These are phyloP conservation scores for Eucalyptus camaldulensis DNA, from an alignment of 345 rosid genomes.

Conservation along the genomic window DNA sequence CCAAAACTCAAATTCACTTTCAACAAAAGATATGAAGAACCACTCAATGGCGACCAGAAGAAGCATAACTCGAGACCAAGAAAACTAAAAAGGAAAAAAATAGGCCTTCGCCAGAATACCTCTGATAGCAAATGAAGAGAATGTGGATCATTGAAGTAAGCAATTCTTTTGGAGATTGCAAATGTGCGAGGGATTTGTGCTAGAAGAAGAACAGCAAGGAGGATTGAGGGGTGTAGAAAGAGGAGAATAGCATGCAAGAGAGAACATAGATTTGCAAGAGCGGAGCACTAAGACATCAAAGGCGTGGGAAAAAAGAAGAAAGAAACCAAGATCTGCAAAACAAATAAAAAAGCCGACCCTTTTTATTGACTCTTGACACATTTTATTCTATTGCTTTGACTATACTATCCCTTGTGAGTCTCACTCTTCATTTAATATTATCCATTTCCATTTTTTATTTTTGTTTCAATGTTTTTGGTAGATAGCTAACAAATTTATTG, in stretches of 20 bases:
- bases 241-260: neutral
- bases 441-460: too few relatives aligned
- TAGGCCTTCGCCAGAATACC: neutral
- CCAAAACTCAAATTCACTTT: neutral
- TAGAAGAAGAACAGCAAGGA: neutral
- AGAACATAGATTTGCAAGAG: neutral
- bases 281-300: too few relatives aligned
- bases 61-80: neutral
- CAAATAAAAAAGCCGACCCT: fast-evolving
- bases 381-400: too few relatives aligned
- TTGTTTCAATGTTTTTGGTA: too few relatives aligned
- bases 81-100: neutral
- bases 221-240: neutral
- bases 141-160: neutral
- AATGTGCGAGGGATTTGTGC: neutral
- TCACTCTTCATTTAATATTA: too few relatives aligned
- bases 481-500: too few relatives aligned
- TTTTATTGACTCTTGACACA: neutral
- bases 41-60: fast-evolving
- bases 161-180: neutral
- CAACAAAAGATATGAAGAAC: neutral
- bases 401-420: too few relatives aligned
- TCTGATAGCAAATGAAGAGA: neutral
- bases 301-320: neutral
- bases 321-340: neutral